Percentiles rank a stretch among this genome's conserved stretches.
These are phyloP conservation scores for Lentinula raphanica DNA, from an alignment of 768 basidiomycete species.

Conservation along the genomic window DNA sequence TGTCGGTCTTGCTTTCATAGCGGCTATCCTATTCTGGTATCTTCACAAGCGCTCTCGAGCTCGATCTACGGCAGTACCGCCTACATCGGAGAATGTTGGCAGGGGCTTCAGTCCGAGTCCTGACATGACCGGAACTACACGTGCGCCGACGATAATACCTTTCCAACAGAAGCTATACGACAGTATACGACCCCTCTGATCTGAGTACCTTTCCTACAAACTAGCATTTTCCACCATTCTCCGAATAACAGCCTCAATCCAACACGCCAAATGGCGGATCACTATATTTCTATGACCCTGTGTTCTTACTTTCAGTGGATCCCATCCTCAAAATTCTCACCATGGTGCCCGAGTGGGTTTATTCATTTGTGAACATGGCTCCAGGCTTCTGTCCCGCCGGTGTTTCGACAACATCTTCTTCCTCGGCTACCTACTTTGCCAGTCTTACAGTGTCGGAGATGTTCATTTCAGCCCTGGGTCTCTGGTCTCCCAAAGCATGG, in stretches of 20 bases:
- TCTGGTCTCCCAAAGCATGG: background rate
- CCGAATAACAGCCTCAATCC: background rate
- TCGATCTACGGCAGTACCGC: background rate
- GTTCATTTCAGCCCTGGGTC: slow-evolving; percentile 19
- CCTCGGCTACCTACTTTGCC: slow-evolving; percentile 21
- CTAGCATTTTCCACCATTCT: background rate
- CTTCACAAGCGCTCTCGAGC: slow-evolving; percentile 9
- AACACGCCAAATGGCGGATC: background rate
- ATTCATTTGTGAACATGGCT: no score
- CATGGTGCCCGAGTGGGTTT: slow-evolving; percentile 13
- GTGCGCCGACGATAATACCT: slow-evolving; percentile 7
- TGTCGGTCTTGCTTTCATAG: slow-evolving; percentile 15
- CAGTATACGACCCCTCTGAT: slow-evolving; percentile 30
- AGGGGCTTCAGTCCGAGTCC: slow-evolving; percentile 6
- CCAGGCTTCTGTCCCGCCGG: slow-evolving; percentile 13
- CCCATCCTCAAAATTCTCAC: slow-evolving; percentile 7
- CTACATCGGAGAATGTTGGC: background rate
- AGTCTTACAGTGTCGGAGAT: slow-evolving; percentile 16
- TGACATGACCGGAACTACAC: slow-evolving; percentile 4
- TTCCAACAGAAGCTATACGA: slow-evolving; percentile 23
- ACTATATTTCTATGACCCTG: no score
- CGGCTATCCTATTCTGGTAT: slow-evolving; percentile 12
- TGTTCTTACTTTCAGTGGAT: no score
- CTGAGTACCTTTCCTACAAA: slow-evolving; percentile 16
- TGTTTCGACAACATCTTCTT: slow-evolving; percentile 19